Conservation (phyloP, 192 early-diverging fungal genomes). For the Podila clonocystis region DNA sequence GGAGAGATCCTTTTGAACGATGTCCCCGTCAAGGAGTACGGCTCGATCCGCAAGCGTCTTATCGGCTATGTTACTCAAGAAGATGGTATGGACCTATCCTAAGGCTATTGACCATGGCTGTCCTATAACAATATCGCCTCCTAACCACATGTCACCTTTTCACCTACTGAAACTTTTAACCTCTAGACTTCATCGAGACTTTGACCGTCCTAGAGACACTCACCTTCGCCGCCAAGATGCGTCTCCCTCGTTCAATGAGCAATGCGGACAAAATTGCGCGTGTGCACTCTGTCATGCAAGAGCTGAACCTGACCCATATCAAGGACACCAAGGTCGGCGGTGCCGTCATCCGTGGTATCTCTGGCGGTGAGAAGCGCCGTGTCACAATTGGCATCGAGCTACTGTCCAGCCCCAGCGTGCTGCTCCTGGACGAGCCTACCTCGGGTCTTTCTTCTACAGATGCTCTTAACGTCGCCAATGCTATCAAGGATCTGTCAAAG, state of each 20-base stretch:
- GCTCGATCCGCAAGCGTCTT: constrained; percentile 67
- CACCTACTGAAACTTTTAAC: neutral
- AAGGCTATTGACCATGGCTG: too few species aligned
- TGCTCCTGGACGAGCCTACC: constrained; percentile 80
- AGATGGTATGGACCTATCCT: constrained; percentile 38
- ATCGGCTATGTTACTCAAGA: constrained; percentile 68
- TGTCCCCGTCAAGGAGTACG: constrained; percentile 55
- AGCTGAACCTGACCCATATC: constrained; percentile 71
- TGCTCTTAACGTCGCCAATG: constrained; percentile 93
- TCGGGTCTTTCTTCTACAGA: constrained; percentile 72
- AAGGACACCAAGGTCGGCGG: constrained; percentile 76
- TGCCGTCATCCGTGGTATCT: constrained; percentile 70
- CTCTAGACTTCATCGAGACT: constrained; percentile 49
- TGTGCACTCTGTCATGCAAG: constrained; percentile 65
- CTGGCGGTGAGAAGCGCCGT: constrained; percentile 80
- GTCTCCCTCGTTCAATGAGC: constrained; percentile 56
- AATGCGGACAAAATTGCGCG: constrained; percentile 53
- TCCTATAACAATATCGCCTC: too few species aligned
- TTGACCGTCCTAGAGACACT: constrained; percentile 85
- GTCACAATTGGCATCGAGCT: constrained; percentile 80
- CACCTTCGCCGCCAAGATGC: constrained; percentile 60
- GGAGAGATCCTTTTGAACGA: constrained; percentile 72
- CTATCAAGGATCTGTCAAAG: constrained; percentile 84
- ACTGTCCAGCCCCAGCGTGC: constrained; percentile 70
- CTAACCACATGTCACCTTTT: neutral